Percentiles rank a stretch among this genome's conserved stretches.
These are phyloP conservation scores for Capsicum chinense DNA, from an alignment of 257 asterid species.

Conservation along the genomic window DNA sequence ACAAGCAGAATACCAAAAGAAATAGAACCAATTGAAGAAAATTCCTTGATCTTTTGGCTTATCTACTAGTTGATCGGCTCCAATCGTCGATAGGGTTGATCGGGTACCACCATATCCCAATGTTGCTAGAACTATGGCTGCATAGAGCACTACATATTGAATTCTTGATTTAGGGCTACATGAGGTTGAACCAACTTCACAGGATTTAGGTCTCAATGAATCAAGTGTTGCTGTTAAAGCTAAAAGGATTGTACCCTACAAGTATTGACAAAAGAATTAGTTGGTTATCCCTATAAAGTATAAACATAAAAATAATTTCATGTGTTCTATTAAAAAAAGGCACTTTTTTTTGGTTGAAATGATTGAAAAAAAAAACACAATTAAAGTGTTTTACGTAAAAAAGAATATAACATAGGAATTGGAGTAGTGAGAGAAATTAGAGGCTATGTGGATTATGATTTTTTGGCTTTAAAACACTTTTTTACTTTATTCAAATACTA, in stretches of 20 bases:
- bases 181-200: constrained; percentile 30
- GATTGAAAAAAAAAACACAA: neutral
- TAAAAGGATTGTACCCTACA: constrained; percentile 49
- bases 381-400: neutral
- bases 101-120: constrained; percentile 49
- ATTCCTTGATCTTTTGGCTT: constrained; percentile 37
- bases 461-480: no score
- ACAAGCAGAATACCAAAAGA: constrained; percentile 33
- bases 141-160: constrained; percentile 44
- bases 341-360: neutral
- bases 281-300: neutral
- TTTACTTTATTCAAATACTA: no score
- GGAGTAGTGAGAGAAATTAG: neutral
- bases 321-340: no score
- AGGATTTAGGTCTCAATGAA: constrained; percentile 41
- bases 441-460: no score
- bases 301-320: neutral
- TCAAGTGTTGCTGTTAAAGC: constrained; percentile 44
- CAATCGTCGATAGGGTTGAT: constrained; percentile 49
- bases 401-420: neutral
- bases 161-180: constrained; percentile 38
- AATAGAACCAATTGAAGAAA: constrained; percentile 53
- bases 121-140: constrained; percentile 40
- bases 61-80: constrained; percentile 49
- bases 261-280: neutral